A percentile compares a stretch with the other conserved stretches of the same genome.
Conservation (phyloP, 768 basidiomycete genomes). For the Lactarius hatsudake region DNA sequence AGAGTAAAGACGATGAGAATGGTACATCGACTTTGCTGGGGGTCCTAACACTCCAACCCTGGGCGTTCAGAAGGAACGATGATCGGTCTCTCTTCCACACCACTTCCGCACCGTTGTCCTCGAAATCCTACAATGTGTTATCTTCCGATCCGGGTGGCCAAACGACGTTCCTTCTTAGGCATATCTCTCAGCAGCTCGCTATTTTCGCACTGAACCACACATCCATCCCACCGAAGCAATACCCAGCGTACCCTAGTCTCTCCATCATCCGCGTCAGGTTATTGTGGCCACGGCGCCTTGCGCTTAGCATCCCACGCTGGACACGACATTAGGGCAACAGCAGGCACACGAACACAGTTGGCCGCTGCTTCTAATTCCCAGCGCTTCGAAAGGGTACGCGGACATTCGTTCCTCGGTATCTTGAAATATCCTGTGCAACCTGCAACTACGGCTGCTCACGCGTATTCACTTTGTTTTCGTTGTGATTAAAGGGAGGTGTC, state of each 20-base stretch:
- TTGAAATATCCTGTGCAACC: neutral
- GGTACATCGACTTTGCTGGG: neutral
- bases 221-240: neutral
- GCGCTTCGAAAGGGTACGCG: neutral
- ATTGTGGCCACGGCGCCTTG: neutral
- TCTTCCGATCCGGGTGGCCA: conserved; percentile 1
- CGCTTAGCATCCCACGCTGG: conserved; percentile 8
- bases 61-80: too few species aligned
- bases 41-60: neutral
- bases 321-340: conserved; percentile 7
- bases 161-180: neutral
- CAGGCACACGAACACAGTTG: conserved; percentile 9
- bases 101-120: neutral
- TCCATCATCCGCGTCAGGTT: conserved; percentile 12
- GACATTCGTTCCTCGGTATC: conserved; percentile 8
- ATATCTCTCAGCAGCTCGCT: conserved; percentile 14
- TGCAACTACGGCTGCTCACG: neutral
- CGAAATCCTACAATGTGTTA: conserved; percentile 22
- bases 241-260: neutral
- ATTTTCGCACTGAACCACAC: neutral
- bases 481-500: too few species aligned
- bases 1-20: too few species aligned
- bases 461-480: too few species aligned
- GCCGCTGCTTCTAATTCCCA: neutral
- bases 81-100: too few species aligned